Evolutionary conservation across 441 rosid genomes (phyloP), one percentile per base, ranked within the genome.

Genomic region (Jatropha podagrica): DNA sequence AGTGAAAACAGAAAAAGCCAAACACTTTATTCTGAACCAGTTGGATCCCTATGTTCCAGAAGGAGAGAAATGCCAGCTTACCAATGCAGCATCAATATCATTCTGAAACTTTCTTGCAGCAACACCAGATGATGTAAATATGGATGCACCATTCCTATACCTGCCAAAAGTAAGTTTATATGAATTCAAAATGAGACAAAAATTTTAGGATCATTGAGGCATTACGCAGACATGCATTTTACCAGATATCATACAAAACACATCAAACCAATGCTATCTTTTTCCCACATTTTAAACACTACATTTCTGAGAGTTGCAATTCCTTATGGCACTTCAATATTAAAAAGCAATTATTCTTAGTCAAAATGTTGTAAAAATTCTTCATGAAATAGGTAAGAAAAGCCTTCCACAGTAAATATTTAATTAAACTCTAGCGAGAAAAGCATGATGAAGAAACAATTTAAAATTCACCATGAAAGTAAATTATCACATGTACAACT

Each of bases 31-130:
- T 18, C 65, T 48, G 18, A 69, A 37, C 59, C 68, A 52, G 49
- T 26, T 26, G 41, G 13, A 12, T 20, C 55, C 76, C 70, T 41
- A 4, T 32, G 26, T 42, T 37, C 48, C n/a, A 72, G 65, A 54
- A 10, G 32, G 37, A 56, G 44, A 37, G 70, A 62, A 80, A 6
- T 27, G 51, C 44, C n/a, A 27, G 23, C 78, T 71, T 71, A 87
- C 90, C 84, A 79, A 81, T 49, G 77, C 86, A n/a, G 84, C 80
- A 61, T 85, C 85, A 44, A 85, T 79, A 32, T 85, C 88, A 52
- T 75, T 82, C 74, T 83, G 88, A 78, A 87, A 87, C 76, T 85
- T 85, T 80, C 85, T 85, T 7, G 88, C 90, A 68, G 83, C 77
- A 64, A 72, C 67, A 61, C 85, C 85, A 49, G 90, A 85, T 61